Base-by-base conservation (phyloP, 1,139 yeast genomes). In the Hansenula anomala region DNA sequence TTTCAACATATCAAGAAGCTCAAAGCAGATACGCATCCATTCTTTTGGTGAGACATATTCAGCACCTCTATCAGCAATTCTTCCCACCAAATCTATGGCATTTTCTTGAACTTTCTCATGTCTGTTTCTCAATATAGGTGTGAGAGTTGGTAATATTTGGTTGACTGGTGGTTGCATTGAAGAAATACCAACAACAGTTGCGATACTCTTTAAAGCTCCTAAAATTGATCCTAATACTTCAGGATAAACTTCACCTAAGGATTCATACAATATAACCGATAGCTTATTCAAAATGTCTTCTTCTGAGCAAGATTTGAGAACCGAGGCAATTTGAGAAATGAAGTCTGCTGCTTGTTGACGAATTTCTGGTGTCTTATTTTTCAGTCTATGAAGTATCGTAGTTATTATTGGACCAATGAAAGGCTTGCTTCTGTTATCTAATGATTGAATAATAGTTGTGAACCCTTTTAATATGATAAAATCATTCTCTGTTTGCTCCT, bases 1-100 rank as follows among this genome's bases (percentile, higher is more conserved):
- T 55, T 89, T 89, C 45, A 94, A 71, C 79, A 92, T 80, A 49
- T 92, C 98, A 33, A 94, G 64, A 33, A 94, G 66, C 56, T 90
- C 97, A 62, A 87, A 89, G 54, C 97, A 87, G 24, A 92, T 87
- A 45, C 98, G 73, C 95, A 92, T 88, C 98, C 98, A 94, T 60
- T 94, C 99, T 45, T 88, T 80, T 3, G 96, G 95, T 36, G 90
- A 80, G 18, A 90, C 88, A 39, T 79, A 78, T 50, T 87, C 95
- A 0, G 96, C 80, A n/a, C 88, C 92, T 37, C 80, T 73, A 39
- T 74, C 77, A 0, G 97, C 97, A 39, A 92, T 84, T 34, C 79
- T 67, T 2, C 97, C 97, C 22, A 94, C 84, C 22, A 92, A 66
- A 37, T 74, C 78, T 32, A 92, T 84, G 15, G 94, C 78, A 45